These are phyloP conservation scores for Aspergillus ibericus DNA, from an alignment of 2,329 filamentous ascomycete species.

Conservation along the genomic window DNA sequence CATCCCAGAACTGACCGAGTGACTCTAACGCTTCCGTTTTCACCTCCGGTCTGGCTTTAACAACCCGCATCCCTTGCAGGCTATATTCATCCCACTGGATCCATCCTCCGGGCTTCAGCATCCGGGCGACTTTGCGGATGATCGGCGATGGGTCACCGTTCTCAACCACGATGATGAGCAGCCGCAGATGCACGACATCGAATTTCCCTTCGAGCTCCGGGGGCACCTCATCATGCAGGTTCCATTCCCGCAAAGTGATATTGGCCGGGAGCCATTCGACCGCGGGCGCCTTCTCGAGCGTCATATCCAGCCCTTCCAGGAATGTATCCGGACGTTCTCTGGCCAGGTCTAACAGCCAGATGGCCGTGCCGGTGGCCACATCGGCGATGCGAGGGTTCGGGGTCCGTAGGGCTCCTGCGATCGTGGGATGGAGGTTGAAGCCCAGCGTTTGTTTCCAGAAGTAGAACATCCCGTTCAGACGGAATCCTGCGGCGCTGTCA, in stretches of 20 bases:
- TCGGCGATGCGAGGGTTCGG: slow-evolving; percentile 18
- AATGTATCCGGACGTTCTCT: slow-evolving; percentile 8
- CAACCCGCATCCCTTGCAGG: not conserved
- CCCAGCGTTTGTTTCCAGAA: not conserved
- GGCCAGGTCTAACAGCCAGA: slow-evolving; percentile 16
- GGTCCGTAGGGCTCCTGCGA: not conserved
- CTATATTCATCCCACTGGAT: slow-evolving; percentile 13
- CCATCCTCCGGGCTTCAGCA: slow-evolving; percentile 11
- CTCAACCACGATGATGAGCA: slow-evolving; percentile 6
- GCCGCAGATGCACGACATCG: slow-evolving; percentile 25
- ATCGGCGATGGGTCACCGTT: slow-evolving; percentile 4
- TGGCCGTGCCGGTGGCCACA: slow-evolving; percentile 22
- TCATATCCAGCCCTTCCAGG: slow-evolving; percentile 21
- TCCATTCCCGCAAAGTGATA: slow-evolving; percentile 14
- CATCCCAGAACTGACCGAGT: not conserved
- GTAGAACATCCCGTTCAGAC: not conserved
- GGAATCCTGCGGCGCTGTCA: not conserved
- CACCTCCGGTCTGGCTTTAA: not conserved
- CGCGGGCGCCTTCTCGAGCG: slow-evolving; percentile 9
- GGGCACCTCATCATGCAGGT: slow-evolving; percentile 17
- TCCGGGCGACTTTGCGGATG: not conserved
- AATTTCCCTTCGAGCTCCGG: slow-evolving; percentile 19
- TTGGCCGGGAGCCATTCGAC: slow-evolving; percentile 13
- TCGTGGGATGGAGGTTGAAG: slow-evolving; percentile 10
- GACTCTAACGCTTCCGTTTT: not conserved